Conservation (phyloP, 1,139 yeast genomes). For the Protomyces pachydermus region DNA sequence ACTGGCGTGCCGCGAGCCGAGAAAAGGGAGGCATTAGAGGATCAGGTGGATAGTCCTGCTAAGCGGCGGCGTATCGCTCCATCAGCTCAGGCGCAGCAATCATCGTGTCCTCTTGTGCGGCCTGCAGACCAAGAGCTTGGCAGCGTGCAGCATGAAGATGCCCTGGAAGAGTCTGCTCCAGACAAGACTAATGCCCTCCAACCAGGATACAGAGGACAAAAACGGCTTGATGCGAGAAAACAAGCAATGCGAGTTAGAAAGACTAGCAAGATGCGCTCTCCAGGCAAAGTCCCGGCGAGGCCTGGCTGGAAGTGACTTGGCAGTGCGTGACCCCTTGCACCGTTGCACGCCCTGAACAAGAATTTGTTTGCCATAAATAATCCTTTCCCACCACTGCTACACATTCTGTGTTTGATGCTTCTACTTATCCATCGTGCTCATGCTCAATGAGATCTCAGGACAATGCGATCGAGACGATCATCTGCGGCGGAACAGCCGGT, state of each 20-base stretch:
- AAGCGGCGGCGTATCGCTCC: not conserved
- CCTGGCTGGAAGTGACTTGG: not conserved
- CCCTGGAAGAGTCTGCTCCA: not conserved
- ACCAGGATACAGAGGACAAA: not conserved
- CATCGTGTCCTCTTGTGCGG: too few relatives aligned
- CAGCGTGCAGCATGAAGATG: too few relatives aligned
- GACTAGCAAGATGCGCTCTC: not conserved
- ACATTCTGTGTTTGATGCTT: not conserved
- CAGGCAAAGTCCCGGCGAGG: not conserved
- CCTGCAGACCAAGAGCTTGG: too few relatives aligned
- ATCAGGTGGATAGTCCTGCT: not conserved
- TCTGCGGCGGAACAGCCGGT: conserved; percentile 29
- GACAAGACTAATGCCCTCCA: not conserved
- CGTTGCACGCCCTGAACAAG: too few relatives aligned
- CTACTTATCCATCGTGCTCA: not conserved
- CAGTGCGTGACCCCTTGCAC: too few relatives aligned
- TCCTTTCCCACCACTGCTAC: too few relatives aligned
- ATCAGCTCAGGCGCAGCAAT: too few relatives aligned
- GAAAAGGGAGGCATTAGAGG: not conserved
- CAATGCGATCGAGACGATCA: conserved; percentile 16
- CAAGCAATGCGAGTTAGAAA: not conserved
- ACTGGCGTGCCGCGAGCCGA: not conserved
- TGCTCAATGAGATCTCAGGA: conserved; percentile 8
- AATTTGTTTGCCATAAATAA: too few relatives aligned
- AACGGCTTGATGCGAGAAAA: not conserved